Percentiles rank a stretch among this genome's conserved stretches.
Conservation (phyloP, 2,329 filamentous ascomycete genomes). For the Cercospora janseana region DNA sequence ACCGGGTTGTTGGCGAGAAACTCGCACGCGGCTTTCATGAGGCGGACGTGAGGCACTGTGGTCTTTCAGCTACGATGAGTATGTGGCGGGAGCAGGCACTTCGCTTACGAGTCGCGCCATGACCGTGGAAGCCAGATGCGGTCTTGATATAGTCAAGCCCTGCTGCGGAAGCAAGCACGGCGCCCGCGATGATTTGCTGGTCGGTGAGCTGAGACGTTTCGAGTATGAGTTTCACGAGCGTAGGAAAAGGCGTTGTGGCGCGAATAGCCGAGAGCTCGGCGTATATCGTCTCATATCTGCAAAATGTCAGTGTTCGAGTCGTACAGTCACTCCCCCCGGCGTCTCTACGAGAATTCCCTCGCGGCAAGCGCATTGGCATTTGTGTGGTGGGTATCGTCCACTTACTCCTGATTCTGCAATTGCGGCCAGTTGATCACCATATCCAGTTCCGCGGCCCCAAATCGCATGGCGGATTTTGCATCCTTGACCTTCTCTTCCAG, state of each 20-base stretch:
- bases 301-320: background rate
- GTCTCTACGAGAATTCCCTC: too few species aligned
- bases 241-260: conserved; percentile 43
- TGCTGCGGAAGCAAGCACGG: conserved; percentile 52
- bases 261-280: conserved; percentile 55
- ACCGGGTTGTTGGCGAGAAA: conserved; percentile 32
- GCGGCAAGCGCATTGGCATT: background rate
- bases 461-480: conserved; percentile 48
- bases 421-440: conserved; percentile 57
- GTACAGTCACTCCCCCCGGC: too few species aligned
- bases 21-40: conserved; percentile 54
- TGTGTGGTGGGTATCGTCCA: background rate
- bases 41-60: conserved; percentile 50
- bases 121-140: conserved; percentile 58
- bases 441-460: conserved; percentile 57
- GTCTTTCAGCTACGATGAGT: background rate
- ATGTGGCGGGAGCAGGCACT: too few species aligned
- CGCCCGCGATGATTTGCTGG: conserved; percentile 54
- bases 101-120: conserved; percentile 43
- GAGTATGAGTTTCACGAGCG: conserved; percentile 57
- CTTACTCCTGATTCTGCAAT: conserved; percentile 37
- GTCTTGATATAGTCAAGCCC: conserved; percentile 61
- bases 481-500: conserved; percentile 53
- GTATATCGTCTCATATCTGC: conserved; percentile 51
- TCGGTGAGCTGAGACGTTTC: conserved; percentile 55